Evolutionary conservation across 2,329 filamentous ascomycete species (phyloP), one percentile per base, ranked within the genome.

Genomic region (Aspergillus brunneoviolaceus): DNA sequence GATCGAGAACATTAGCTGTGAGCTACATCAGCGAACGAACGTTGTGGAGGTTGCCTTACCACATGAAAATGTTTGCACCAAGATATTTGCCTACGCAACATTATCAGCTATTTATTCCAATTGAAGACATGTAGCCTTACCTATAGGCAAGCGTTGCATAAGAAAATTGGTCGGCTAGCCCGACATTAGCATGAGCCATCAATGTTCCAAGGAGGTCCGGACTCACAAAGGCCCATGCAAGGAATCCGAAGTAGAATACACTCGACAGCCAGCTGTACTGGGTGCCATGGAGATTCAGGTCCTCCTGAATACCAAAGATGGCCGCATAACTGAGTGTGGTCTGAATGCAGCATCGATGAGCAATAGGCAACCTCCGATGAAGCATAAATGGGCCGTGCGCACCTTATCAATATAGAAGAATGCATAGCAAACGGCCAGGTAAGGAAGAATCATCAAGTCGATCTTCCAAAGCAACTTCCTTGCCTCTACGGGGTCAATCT

Each of bases 321-420:
- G 87, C 86, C 0, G 87, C 86, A 64, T 88, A 89, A 1, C 81
- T 85, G 31, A 86, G 72, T 0, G 82, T 86, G 0, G 84, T 86
- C 76, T 86, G 27, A 47, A 19, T 4, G 12, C 14, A 5, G 3
- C 33, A 5, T 4, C 11, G 12, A 12, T 35, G 14, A 45, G 9
- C 11, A 51, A 21, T 47, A 19, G 50, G 29, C 45, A 35, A n/a
- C 16, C 11, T 47, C 27, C 14, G 19, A 49, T 12, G 70, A 2
- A 45, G 19, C 55, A 45, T 7, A 23, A 31, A 50, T n/a, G 19
- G 29, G 9, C 27, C 4, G 12, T 19, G 6, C 62, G 12, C 35
- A 75, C 74, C 69, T 78, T 77, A 49, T 78, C 76, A 58, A 83
- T 82, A 59, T 82, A 83, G 60, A 80, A 80, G 67, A 84, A 84